Base-by-base conservation (phyloP, 805 yeast species). In the Candida xiaguanensis region DNA sequence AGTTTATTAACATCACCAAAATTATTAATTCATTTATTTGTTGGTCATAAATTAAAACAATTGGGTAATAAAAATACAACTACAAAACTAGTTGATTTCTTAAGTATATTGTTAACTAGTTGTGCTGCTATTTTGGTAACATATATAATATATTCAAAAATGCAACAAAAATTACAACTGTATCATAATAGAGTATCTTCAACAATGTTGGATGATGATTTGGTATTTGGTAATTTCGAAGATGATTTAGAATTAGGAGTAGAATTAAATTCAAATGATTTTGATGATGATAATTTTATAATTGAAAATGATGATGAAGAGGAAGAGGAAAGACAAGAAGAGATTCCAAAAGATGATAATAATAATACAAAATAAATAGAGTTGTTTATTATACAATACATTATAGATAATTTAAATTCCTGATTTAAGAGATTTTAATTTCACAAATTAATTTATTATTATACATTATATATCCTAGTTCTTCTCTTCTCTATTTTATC, bases 1-100 rank as follows among this genome's bases (percentile, higher is more conserved):
- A 82, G 89, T 17, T 47, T 78, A 0, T 57, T 87, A 24, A 79
- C 95, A 2, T 78, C 95, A 0, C 98, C 98, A 6, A 93, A 90
- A 55, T 64, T 83, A 44, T 55, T 85, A n/a, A 65, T 86, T 37
- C 85, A 82, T 50, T 63, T 87, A 8, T 89, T 86, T 53, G 75
- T 87, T 25, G 97, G 97, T 5, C 72, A 78, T 37, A 80, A 86
- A 41, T 55, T 90, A 25, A 85, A 80, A 42, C 75, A 76, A 31
- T 64, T 90, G 37, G 91, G 93, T 2, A 77, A 77, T 38, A 60
- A 52, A 12, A 61, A 80, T 27, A 44, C 67, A 3, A 52, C 69
- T 1, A 65, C 82, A 2, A 75, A 75, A 51, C 31, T 82, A n/a
- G 64, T 84, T 7, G 91, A 88, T 55, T 38, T 83, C 2, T 18